These are phyloP conservation scores for Coemansia sp. DNA, from an alignment of 192 early-diverging fungal species.

Conservation along the genomic window DNA sequence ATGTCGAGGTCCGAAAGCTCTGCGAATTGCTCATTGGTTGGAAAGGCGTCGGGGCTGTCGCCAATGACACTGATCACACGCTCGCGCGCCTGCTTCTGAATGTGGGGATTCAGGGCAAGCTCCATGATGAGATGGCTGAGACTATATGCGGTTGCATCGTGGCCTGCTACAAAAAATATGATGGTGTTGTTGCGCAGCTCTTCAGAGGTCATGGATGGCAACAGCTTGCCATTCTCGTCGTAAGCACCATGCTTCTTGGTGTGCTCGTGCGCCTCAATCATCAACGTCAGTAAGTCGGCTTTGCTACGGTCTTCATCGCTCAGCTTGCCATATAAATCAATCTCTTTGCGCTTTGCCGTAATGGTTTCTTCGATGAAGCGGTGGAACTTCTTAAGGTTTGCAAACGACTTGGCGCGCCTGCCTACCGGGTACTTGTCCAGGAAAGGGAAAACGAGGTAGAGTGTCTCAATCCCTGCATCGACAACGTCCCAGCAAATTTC, in stretches of 20 bases:
- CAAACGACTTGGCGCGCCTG: constrained; percentile 30
- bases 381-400: constrained; percentile 40
- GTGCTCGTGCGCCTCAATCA: constrained; percentile 54
- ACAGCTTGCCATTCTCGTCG: constrained; percentile 42
- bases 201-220: constrained; percentile 42
- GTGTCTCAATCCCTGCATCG: constrained; percentile 37
- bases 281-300: constrained; percentile 52
- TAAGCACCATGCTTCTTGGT: constrained; percentile 37
- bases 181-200: constrained; percentile 52
- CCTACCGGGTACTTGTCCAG: constrained; percentile 47
- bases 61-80: constrained; percentile 40
- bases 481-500: constrained; percentile 49
- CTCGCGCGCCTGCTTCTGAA: constrained; percentile 42
- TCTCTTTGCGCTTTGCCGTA: constrained; percentile 25
- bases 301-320: constrained; percentile 25
- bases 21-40: constrained; percentile 51
- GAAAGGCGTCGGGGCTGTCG: constrained; percentile 49
- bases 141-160: constrained; percentile 49
- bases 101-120: constrained; percentile 50
- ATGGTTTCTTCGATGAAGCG: constrained; percentile 42
- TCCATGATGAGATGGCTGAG: constrained; percentile 44
- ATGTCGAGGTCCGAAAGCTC: constrained; percentile 48
- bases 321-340: constrained; percentile 13
- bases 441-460: constrained; percentile 50
- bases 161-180: constrained; percentile 58